Percentiles rank a stretch among this genome's conserved stretches.
phyloP scores from a whole-genome alignment of 2,329 filamentous ascomycete genomes.

The Lachnellula arida region DNA sequence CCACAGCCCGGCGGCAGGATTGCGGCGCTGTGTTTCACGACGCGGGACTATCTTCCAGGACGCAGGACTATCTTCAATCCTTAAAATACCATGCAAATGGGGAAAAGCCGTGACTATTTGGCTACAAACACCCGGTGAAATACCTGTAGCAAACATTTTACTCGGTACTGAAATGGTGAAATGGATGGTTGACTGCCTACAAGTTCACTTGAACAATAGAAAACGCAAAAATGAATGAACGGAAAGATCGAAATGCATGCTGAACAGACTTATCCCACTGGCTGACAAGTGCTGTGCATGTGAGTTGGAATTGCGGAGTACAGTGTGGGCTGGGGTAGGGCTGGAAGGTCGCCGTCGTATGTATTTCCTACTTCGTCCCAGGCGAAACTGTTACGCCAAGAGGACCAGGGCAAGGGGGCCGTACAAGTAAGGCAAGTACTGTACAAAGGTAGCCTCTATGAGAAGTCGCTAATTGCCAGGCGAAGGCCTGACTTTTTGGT shows the following conservation, averaged over 20 bases:
- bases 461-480: too few species aligned
- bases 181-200: not conserved
- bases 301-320: not conserved
- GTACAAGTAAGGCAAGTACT: too few species aligned
- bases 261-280: not conserved
- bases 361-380: too few species aligned
- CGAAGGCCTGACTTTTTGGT: too few species aligned
- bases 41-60: not conserved
- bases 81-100: not conserved
- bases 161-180: not conserved
- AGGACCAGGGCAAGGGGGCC: too few species aligned
- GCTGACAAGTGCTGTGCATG: not conserved
- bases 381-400: too few species aligned
- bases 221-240: not conserved
- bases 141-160: not conserved
- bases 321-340: not conserved
- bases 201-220: not conserved
- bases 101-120: too few species aligned
- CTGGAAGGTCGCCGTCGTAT: not conserved
- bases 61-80: not conserved
- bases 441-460: too few species aligned
- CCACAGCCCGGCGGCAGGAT: constrained; percentile 2
- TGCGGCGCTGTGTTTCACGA: not conserved
- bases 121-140: not conserved
- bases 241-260: not conserved